Conservation (phyloP, 2,329 filamentous ascomycete species). For the Aspergillus felis region DNA sequence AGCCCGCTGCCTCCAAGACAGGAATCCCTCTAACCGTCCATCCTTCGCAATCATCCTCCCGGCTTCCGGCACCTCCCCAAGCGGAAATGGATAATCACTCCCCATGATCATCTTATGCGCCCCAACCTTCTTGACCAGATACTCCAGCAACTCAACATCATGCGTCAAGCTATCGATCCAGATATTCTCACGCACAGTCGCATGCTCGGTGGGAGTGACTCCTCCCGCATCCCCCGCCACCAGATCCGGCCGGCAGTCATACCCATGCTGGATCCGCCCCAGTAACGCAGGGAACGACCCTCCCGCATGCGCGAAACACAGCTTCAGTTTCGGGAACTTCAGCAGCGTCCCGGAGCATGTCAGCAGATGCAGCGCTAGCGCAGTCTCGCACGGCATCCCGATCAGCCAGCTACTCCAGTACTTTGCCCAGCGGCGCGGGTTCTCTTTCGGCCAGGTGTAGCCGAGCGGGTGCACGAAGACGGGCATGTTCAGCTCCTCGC, state of each 20-base stretch:
- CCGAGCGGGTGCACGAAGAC: slow-evolving; percentile 19
- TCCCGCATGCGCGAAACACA: slow-evolving; percentile 17
- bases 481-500: slow-evolving; percentile 14
- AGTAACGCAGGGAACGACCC: slow-evolving; percentile 13
- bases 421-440: slow-evolving; percentile 14
- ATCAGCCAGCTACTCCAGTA: slow-evolving; percentile 19
- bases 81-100: slow-evolving; percentile 19
- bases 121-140: slow-evolving; percentile 18
- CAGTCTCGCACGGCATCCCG: slow-evolving; percentile 18
- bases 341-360: slow-evolving; percentile 13
- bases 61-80: slow-evolving; percentile 17
- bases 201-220: slow-evolving; percentile 8
- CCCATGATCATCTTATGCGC: slow-evolving; percentile 15
- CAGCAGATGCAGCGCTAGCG: slow-evolving; percentile 12
- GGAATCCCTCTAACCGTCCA: slow-evolving; percentile 5
- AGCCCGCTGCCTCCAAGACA: slow-evolving; percentile 10
- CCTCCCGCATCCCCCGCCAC: slow-evolving; percentile 7
- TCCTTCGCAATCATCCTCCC: slow-evolving; percentile 16
- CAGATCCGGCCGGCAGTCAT: slow-evolving; percentile 10
- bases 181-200: slow-evolving; percentile 6
- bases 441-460: slow-evolving; percentile 14
- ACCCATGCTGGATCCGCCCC: slow-evolving; percentile 18
- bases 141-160: slow-evolving; percentile 15
- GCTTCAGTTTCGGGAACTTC: slow-evolving; percentile 10
- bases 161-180: slow-evolving; percentile 16